Evolutionary conservation across 2,329 filamentous ascomycete species (phyloP), one percentile per base, ranked within the genome.

Genomic region (Thielaviopsis euricoi): DNA sequence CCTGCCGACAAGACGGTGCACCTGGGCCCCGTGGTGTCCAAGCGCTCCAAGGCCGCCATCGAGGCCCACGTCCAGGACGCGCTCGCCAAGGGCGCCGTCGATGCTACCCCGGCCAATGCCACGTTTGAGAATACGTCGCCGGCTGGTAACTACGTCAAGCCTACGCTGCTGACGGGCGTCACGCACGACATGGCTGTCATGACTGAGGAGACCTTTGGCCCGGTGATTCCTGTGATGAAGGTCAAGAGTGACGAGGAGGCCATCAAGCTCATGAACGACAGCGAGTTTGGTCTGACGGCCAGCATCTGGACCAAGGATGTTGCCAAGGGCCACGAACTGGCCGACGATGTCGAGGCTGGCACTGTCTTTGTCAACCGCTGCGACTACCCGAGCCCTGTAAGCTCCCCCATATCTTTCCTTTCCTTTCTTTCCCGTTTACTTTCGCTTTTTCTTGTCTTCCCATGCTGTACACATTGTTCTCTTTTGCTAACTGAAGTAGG

Each of bases 311-410:
- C 89, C 59, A 94, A 93, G 70, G 89, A 97, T 67, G 81, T 83
- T 2, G 76, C 74, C 52, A 83, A 77, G 67, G 91, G 85, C 17
- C 82, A 89, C 64, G 79, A 86, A 67, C 76, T 97, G 56, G 81
- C 85, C 46, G 84, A 93, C 58, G 76, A 83, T 55, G 82, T 97
- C 53, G 90, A 96, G 68, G 90, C 91, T 52, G 91, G 91, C 49
- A 97, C 91, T 1, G 90, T 96, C 53, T 97, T 96, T 72, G 87
- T 97, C 65, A 97, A 97, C 70, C 81, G 91, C 65, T 89, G 87
- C 67, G 91, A 97, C 70, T 97, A 82, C 70, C 91, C 91, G 53
- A 89, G 85, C 68, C 89, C 91, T 62, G 89, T 91, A 80, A 76
- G 86, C 80, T 46, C 51, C 12, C 21, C 40, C 23, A n/a, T n/a